Conservation (phyloP, 345 rosid genomes). For the Arabis alpina region DNA sequence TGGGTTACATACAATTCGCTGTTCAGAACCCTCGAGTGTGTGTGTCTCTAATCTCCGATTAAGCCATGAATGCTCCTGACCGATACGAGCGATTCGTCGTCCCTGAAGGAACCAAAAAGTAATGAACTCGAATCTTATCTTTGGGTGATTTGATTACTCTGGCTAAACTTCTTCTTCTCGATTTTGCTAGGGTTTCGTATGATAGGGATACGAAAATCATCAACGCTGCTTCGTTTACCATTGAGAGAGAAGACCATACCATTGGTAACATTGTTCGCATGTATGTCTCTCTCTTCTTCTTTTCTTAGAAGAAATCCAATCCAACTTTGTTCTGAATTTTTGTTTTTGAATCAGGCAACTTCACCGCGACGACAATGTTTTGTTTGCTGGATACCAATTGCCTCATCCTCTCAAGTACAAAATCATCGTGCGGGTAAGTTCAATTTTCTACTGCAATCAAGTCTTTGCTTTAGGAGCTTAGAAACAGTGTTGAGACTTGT, state of each 20-base stretch:
- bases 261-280: conserved; percentile 88
- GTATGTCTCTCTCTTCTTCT: conserved; percentile 35
- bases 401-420: conserved; percentile 97
- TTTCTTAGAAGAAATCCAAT: conserved; percentile 12
- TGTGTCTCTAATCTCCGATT: too few species aligned
- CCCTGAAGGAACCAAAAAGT: conserved; percentile 89
- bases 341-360: conserved; percentile 62
- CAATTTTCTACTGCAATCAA: neutral
- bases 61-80: conserved; percentile 90
- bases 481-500: too few species aligned
- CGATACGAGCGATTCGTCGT: conserved; percentile 92
- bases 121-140: conserved; percentile 1
- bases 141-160: neutral
- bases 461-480: too few species aligned
- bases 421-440: conserved; percentile 75
- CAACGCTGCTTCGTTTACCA: conserved; percentile 83
- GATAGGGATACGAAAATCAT: conserved; percentile 93
- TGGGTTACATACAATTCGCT: neutral
- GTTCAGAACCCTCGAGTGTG: neutral
- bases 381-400: conserved; percentile 94
- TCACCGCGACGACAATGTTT: conserved; percentile 88
- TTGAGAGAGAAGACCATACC: conserved; percentile 90
- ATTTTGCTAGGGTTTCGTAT: conserved; percentile 75
- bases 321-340: neutral
- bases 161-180: conserved; percentile 19